Evolutionary conservation across 2,329 filamentous ascomycete genomes (phyloP), one percentile per base, ranked within the genome.

Genomic region (Colletotrichum chrysophilum): DNA sequence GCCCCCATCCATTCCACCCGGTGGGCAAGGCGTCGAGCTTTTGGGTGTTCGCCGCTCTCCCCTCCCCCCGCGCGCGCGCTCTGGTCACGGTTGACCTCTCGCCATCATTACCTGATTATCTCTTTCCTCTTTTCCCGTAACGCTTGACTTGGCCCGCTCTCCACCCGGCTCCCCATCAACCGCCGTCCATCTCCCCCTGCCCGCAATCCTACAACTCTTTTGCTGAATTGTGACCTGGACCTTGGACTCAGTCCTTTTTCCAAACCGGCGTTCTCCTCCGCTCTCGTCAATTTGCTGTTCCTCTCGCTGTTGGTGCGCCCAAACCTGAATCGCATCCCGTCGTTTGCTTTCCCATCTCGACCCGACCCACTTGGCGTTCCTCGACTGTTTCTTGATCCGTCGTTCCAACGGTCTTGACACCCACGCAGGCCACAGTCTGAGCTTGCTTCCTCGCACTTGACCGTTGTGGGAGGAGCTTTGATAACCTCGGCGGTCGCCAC

Each of bases 81-180:
- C 24, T 34, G n/a, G 13, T 67, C 38, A 26, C 34, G 30, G 55
- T 52, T 38, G 58, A 52, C 60, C 64, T 72, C 64, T 68, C 58
- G 56, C 48, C 58, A 36, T 52, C 30, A 30, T 24, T 62, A 9
- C 65, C 66, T 73, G 38, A 55, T 72, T 75, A 73, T 67, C 73
- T 75, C 73, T 75, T 75, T 75, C 71, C 73, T 75, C 73, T 75
- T 73, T 68, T 38, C 73, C 70, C 70, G 36, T 72, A 34, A 68
- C 64, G 36, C 34, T 26, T 38, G 32, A 38, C 38, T 52, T 52
- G 43, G 26, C 64, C 71, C 72, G 36, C 73, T 73, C 73, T 73
- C 73, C 73, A 75, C 73, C 48, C 21, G 64, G 58, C 64, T 43
- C 21, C 28, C 73, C 73, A 68, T 75, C 70, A 52, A 36, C 48